Evolutionary conservation across 2,329 filamentous ascomycete genomes (phyloP).

Genomic region (Fusarium sp.): DNA sequence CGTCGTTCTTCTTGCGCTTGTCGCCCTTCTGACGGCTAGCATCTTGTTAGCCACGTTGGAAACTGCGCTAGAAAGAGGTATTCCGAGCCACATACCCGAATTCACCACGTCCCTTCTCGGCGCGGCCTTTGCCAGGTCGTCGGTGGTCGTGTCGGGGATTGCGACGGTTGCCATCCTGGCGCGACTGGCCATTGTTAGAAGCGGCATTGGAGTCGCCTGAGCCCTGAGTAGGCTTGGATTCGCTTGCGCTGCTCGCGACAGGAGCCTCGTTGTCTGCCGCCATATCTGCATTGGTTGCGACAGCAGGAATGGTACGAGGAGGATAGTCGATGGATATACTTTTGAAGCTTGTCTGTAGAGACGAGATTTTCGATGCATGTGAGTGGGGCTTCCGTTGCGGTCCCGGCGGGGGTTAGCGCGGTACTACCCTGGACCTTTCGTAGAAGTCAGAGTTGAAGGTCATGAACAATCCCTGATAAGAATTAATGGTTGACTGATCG

Average conservation of each 20-base stretch:
- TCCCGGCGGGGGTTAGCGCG: constrained; percentile 30
- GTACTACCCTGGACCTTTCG: constrained; percentile 23
- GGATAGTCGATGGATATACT: constrained; percentile 16
- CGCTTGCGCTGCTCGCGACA: constrained; percentile 40
- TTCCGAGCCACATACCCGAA: constrained; percentile 40
- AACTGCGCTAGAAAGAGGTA: constrained; percentile 22
- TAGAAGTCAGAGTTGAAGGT: background rate
- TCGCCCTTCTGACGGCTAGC: constrained; percentile 51
- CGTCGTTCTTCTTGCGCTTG: constrained; percentile 54
- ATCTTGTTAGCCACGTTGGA: constrained; percentile 51
- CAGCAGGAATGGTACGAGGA: constrained; percentile 4
- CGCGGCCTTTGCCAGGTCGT: constrained; percentile 44
- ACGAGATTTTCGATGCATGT: constrained; percentile 38
- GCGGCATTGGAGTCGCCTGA: constrained; percentile 35
- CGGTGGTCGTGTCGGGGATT: constrained; percentile 46
- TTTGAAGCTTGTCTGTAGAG: constrained; percentile 22
- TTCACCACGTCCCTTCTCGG: constrained; percentile 47
- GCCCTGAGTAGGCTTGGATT: constrained; percentile 25
- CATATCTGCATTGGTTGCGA: constrained; percentile 49
- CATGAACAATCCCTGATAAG: background rate
- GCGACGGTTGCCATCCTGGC: constrained; percentile 41
- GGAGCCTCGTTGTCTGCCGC: constrained; percentile 47
- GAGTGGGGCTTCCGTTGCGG: constrained; percentile 37
- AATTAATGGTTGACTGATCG: background rate
- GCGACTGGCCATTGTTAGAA: constrained; percentile 30